Conservation (phyloP, 257 asterid species). For the Solanum lycopersicoides region DNA sequence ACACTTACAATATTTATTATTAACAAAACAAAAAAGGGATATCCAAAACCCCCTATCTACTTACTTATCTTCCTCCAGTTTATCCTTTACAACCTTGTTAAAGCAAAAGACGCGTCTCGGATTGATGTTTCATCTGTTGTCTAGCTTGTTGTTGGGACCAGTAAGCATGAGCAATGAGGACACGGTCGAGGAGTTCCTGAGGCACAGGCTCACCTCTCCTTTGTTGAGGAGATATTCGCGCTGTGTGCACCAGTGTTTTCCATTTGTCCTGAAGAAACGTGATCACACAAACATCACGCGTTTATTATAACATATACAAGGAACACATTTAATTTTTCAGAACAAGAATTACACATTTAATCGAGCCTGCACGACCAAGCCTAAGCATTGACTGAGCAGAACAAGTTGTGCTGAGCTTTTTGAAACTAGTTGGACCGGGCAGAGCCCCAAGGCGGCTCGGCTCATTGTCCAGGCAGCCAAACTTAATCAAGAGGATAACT, state of each 20-base stretch:
- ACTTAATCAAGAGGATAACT: neutral
- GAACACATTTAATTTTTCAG: neutral
- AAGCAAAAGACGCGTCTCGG: conserved; percentile 4
- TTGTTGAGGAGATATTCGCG: conserved; percentile 15
- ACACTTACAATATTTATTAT: neutral
- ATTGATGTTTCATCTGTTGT: conserved; percentile 12
- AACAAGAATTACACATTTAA: neutral
- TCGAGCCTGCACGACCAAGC: neutral
- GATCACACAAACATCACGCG: neutral
- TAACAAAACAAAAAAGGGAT: neutral
- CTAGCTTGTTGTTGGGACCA: conserved; percentile 15
- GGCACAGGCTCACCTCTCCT: conserved; percentile 24
- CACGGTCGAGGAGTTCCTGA: conserved; percentile 15
- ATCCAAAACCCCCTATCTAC: neutral
- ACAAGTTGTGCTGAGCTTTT: neutral
- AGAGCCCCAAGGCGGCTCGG: neutral
- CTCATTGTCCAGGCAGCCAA: neutral
- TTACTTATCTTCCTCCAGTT: neutral
- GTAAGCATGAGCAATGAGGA: conserved; percentile 11
- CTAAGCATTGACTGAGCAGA: neutral
- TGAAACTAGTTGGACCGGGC: neutral
- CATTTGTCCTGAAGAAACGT: conserved; percentile 5
- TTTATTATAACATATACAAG: neutral
- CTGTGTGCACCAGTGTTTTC: conserved; percentile 22
- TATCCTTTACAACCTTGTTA: neutral